Evolutionary conservation across 208 protist species (phyloP).

Genomic region (Willaertia magna): DNA sequence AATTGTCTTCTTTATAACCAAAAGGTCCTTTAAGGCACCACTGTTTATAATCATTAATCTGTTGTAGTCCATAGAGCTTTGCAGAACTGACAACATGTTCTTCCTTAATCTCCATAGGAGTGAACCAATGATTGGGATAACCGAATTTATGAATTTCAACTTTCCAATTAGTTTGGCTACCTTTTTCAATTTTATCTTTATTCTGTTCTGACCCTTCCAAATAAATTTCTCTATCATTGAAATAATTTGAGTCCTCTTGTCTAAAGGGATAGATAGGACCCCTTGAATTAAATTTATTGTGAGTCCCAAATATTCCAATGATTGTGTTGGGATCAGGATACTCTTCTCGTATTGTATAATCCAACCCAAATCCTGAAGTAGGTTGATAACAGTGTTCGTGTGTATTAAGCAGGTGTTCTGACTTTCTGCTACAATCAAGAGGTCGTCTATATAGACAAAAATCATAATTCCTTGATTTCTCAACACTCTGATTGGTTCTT

Average conservation of each 20-base stretch:
- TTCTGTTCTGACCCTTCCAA: no score
- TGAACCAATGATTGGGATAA: no score
- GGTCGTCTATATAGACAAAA: not conserved
- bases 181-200: no score
- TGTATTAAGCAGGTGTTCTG: not conserved
- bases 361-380: not conserved
- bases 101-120: no score
- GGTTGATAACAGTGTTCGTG: not conserved
- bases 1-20: no score
- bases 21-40: no score
- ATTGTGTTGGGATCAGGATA: not conserved
- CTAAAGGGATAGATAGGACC: not conserved
- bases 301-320: not conserved
- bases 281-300: not conserved
- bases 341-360: not conserved
- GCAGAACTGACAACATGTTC: no score
- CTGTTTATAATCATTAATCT: no score
- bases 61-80: no score
- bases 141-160: no score
- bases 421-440: not conserved
- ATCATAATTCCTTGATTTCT: not conserved
- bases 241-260: not conserved
- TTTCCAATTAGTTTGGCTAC: no score
- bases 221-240: no score
- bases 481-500: not conserved